Percentiles rank a stretch among this genome's conserved stretches.
phyloP scores from a whole-genome alignment of 192 early-diverging fungal species.

The Backusella parvicylindrica region DNA sequence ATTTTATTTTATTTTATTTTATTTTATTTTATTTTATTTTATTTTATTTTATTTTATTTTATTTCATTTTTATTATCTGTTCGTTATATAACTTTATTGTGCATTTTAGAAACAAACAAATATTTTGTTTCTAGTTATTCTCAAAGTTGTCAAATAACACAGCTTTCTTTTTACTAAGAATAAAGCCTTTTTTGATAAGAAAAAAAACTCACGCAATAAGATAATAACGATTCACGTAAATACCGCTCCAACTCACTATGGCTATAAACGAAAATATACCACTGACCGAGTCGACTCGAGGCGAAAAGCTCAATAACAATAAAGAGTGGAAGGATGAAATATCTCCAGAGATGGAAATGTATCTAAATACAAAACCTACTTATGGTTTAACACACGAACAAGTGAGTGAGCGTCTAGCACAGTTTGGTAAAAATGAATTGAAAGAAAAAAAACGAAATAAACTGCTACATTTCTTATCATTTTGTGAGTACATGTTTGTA shows the following conservation, averaged over 20 bases:
- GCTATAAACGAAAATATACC: conserved; percentile 14
- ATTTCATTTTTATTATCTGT: no score
- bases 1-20: no score
- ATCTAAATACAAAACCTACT: conserved; percentile 58
- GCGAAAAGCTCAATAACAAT: conserved; percentile 2
- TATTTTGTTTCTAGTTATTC: neutral
- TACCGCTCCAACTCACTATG: neutral
- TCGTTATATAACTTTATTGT: neutral
- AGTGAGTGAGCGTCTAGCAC: conserved; percentile 41
- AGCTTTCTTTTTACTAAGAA: neutral
- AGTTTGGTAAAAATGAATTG: conserved; percentile 62
- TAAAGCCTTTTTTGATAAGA: neutral
- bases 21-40: no score
- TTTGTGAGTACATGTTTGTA: conserved; percentile 35
- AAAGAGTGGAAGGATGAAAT: conserved; percentile 38
- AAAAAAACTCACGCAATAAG: neutral
- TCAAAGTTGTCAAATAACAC: neutral
- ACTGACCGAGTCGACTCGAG: neutral
- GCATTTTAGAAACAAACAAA: neutral
- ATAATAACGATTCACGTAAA: neutral
- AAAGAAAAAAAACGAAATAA: conserved; percentile 40
- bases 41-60: no score
- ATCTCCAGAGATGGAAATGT: conserved; percentile 46
- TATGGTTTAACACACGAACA: conserved; percentile 61
- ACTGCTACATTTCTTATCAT: conserved; percentile 44